A percentile compares a stretch with the other conserved stretches of the same genome.
Evolutionary conservation across 2,329 filamentous ascomycete genomes (phyloP).

Genomic region (Talaromyces funiculosus): DNA sequence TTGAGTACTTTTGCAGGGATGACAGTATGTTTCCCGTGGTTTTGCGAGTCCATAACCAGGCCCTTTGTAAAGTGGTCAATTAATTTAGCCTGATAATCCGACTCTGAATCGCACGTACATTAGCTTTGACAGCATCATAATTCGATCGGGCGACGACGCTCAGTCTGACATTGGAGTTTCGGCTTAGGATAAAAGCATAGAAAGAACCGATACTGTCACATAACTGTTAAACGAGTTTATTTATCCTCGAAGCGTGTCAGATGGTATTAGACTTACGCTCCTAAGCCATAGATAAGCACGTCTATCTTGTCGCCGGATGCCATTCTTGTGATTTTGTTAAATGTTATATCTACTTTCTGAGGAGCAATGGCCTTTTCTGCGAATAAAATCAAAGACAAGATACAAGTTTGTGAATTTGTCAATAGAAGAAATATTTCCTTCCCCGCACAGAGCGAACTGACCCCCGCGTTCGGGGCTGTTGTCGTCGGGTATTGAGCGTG

Average conservation of each 20-base stretch:
- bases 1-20: conserved; percentile 32
- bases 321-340: too few relatives aligned
- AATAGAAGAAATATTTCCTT: neutral
- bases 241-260: neutral
- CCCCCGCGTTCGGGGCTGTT: neutral
- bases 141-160: conserved; percentile 44
- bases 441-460: neutral
- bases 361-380: too few relatives aligned
- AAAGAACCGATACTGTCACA: conserved; percentile 51
- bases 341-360: too few relatives aligned
- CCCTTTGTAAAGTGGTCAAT: conserved; percentile 24
- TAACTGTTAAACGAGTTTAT: neutral
- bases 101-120: conserved; percentile 23
- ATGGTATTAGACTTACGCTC: conserved; percentile 41
- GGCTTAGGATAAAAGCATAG: conserved; percentile 51
- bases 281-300: conserved; percentile 50
- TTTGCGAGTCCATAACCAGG: conserved; percentile 38
- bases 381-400: too few relatives aligned
- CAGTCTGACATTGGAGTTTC: conserved; percentile 35
- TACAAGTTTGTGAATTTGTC: too few relatives aligned
- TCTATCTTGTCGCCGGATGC: conserved; percentile 26
- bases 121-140: conserved; percentile 37
- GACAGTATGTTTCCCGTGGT: conserved; percentile 36
- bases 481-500: neutral
- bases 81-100: neutral